Conservation (phyloP, 2,329 filamentous ascomycete genomes). For the Dothidotthia symphoricarpi region DNA sequence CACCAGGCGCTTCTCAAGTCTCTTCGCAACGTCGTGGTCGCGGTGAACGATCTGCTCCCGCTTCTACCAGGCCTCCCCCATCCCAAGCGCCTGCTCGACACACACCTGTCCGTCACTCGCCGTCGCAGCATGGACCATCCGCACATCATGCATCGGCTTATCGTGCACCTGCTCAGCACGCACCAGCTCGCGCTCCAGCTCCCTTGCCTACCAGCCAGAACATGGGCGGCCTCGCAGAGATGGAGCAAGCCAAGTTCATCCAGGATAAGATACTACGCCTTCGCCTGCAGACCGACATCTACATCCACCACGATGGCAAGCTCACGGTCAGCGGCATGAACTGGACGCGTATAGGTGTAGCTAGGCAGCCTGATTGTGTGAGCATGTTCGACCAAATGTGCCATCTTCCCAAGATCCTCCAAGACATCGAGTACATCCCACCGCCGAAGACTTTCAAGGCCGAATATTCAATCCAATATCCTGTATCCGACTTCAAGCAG, state of each 20-base stretch:
- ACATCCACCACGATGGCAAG: constrained; percentile 26
- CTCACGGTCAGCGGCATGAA: constrained; percentile 22
- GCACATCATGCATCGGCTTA: not conserved
- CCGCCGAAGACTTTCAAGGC: constrained; percentile 23
- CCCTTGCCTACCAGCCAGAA: constrained; percentile 1
- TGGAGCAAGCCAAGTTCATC: constrained; percentile 26
- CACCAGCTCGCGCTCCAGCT: not conserved
- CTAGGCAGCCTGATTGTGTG: constrained; percentile 19
- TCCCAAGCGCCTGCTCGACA: not conserved
- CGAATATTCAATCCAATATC: constrained; percentile 21
- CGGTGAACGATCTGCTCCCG: constrained; percentile 1
- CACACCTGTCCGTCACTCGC: not conserved
- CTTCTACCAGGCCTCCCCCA: not conserved
- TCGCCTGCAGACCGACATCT: constrained; percentile 29
- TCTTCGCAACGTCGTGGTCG: not conserved
- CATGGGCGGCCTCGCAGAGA: constrained; percentile 19
- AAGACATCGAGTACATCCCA: constrained; percentile 27
- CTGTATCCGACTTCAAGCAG: constrained; percentile 18
- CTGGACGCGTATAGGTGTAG: constrained; percentile 28
- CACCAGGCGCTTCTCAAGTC: constrained; percentile 2
- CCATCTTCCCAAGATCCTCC: constrained; percentile 27
- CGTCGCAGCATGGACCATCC: not conserved
- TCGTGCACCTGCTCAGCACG: not conserved
- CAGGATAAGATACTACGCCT: constrained; percentile 27
- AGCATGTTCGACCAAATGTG: constrained; percentile 26